phyloP scores from a whole-genome alignment of 2,329 filamentous ascomycete genomes.

The Periconia macrospinosa region DNA sequence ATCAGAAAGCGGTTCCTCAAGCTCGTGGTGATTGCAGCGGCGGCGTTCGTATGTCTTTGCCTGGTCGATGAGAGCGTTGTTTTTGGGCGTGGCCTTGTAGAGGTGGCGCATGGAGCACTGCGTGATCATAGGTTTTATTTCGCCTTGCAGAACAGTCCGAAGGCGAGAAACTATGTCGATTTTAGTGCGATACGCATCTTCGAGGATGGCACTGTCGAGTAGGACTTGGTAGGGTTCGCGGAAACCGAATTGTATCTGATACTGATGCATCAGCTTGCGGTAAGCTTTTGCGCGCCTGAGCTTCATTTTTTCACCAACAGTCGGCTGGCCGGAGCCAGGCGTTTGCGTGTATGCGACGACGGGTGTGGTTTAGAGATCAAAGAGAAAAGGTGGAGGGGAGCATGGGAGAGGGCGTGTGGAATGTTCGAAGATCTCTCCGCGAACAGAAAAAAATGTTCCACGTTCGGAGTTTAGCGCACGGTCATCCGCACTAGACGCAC shows the following conservation, averaged over 20 bases:
- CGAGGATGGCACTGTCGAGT: constrained; percentile 84
- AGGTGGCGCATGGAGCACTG: constrained; percentile 81
- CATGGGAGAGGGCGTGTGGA: constrained; percentile 1
- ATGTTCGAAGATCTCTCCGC: not conserved
- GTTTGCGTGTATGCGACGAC: constrained; percentile 2
- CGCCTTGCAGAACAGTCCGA: constrained; percentile 81
- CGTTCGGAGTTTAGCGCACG: not conserved
- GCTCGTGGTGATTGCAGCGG: constrained; percentile 76
- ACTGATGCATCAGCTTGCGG: constrained; percentile 92
- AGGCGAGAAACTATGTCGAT: constrained; percentile 80
- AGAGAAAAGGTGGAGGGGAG: not conserved
- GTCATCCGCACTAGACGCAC: not conserved
- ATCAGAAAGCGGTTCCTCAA: constrained; percentile 69
- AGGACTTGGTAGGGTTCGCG: constrained; percentile 84
- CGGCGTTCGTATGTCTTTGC: constrained; percentile 77
- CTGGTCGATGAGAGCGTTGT: constrained; percentile 66
- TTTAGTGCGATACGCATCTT: constrained; percentile 79
- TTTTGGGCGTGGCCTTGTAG: constrained; percentile 62
- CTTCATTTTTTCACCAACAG: constrained; percentile 22
- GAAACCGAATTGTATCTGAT: constrained; percentile 80
- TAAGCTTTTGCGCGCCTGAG: constrained; percentile 57
- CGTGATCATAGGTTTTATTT: constrained; percentile 71
- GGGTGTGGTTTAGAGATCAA: not conserved
- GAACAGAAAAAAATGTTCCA: not conserved
- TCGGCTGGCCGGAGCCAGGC: constrained; percentile 6